Conservation (phyloP, 768 basidiomycete genomes). For the Rhodotorula babjevae region DNA sequence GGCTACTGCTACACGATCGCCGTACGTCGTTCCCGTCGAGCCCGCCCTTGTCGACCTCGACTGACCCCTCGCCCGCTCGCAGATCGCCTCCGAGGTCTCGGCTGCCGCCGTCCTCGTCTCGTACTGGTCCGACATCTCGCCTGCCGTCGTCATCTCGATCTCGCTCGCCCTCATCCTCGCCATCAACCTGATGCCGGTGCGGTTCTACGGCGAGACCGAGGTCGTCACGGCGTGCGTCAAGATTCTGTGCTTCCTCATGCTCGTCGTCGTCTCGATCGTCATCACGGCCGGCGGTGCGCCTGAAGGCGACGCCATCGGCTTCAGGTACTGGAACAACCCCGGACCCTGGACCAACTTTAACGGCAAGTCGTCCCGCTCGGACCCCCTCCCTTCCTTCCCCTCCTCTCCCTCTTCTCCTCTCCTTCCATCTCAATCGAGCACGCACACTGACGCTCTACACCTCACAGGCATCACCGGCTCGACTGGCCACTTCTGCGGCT, state of each 20-base stretch:
- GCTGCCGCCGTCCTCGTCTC: constrained; percentile 45
- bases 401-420: no score
- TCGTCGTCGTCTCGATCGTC: constrained; percentile 45
- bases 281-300: constrained; percentile 58
- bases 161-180: constrained; percentile 59
- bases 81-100: constrained; percentile 47
- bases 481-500: constrained; percentile 48
- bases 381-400: no score
- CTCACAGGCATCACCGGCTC: constrained; percentile 42
- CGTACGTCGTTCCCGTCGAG: background rate
- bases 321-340: constrained; percentile 47
- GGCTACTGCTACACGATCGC: constrained; percentile 48
- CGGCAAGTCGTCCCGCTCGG: background rate
- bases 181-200: constrained; percentile 57
- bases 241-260: constrained; percentile 43
- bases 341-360: constrained; percentile 32
- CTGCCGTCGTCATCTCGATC: constrained; percentile 52
- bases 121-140: constrained; percentile 27
- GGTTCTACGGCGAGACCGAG: constrained; percentile 52
- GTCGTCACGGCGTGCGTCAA: constrained; percentile 39
- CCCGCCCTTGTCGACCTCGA: no score
- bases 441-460: background rate
- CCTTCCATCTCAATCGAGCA: no score
- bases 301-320: constrained; percentile 55
- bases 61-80: background rate